A percentile compares a stretch with the other conserved stretches of the same genome.
Conservation (phyloP, 176 grass and related monocot species). For the Bolboschoenus planiculmis region DNA sequence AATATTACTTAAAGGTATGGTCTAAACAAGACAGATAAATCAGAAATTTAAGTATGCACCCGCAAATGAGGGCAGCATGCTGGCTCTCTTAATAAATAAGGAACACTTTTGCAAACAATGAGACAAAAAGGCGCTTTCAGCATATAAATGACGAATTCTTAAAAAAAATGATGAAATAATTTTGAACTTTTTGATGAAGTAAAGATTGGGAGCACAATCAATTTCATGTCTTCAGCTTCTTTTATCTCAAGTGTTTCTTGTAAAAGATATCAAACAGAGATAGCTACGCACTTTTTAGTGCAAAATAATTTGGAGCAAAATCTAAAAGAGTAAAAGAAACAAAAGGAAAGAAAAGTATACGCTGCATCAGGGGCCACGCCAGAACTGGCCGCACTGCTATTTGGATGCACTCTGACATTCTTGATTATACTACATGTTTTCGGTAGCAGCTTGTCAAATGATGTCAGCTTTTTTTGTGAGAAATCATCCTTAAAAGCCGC, state of each 20-base stretch:
- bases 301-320: neutral
- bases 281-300: neutral
- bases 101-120: neutral
- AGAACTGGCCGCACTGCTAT: constrained; percentile 52
- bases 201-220: neutral
- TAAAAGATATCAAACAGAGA: neutral
- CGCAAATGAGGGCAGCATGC: neutral
- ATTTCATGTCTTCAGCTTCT: neutral
- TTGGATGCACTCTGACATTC: constrained; percentile 65
- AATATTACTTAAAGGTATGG: neutral
- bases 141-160: neutral
- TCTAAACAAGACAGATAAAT: neutral
- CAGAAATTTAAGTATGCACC: neutral
- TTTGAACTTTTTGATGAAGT: neutral
- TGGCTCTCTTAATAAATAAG: neutral
- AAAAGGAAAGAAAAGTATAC: constrained; percentile 38
- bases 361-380: constrained; percentile 91
- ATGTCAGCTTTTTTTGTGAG: constrained; percentile 66
- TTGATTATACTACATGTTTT: constrained; percentile 66
- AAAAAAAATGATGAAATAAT: neutral
- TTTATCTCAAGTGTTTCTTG: neutral
- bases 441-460: constrained; percentile 80
- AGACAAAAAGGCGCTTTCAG: neutral
- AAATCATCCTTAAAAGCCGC: constrained; percentile 81
- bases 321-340: neutral